Percentiles rank a stretch among this genome's conserved stretches.
Evolutionary conservation across 2,329 filamentous ascomycete species (phyloP).

Genomic region (Penicillium decumbens): DNA sequence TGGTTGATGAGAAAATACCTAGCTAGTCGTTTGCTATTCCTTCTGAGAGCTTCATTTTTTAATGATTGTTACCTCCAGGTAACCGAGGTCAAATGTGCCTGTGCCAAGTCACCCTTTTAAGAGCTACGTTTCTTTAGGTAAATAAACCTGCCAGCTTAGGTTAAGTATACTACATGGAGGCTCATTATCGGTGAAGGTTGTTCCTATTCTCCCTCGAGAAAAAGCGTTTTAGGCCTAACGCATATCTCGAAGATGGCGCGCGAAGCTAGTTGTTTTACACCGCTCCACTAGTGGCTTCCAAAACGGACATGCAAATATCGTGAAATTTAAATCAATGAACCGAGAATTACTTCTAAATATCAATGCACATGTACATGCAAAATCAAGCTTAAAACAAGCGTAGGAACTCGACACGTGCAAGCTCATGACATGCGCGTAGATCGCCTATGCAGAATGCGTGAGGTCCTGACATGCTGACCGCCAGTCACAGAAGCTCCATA

Average conservation of each 20-base stretch:
- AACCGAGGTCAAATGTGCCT: not conserved
- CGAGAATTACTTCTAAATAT: not conserved
- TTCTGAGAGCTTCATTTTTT: no score
- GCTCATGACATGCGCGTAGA: slow-evolving; percentile 4
- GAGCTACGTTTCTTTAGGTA: not conserved
- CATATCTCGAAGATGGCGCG: not conserved
- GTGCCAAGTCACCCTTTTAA: not conserved
- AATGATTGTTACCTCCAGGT: not conserved
- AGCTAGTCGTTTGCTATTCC: no score
- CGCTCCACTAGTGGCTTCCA: not conserved
- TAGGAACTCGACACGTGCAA: slow-evolving; percentile 6
- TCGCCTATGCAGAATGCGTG: not conserved
- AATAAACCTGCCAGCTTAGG: not conserved
- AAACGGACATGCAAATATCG: not conserved
- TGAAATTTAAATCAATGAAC: not conserved
- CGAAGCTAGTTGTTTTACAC: not conserved
- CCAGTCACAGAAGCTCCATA: not conserved
- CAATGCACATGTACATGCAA: not conserved
- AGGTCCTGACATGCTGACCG: not conserved
- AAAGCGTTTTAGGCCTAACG: not conserved
- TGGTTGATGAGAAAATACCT: not conserved
- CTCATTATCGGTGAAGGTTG: not conserved
- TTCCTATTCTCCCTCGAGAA: not conserved
- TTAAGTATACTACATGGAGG: not conserved
- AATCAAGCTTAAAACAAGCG: not conserved